Percentiles rank a stretch among this genome's conserved stretches.
Conservation (phyloP, 2,329 filamentous ascomycete genomes). For the Aschersonia sp. region DNA sequence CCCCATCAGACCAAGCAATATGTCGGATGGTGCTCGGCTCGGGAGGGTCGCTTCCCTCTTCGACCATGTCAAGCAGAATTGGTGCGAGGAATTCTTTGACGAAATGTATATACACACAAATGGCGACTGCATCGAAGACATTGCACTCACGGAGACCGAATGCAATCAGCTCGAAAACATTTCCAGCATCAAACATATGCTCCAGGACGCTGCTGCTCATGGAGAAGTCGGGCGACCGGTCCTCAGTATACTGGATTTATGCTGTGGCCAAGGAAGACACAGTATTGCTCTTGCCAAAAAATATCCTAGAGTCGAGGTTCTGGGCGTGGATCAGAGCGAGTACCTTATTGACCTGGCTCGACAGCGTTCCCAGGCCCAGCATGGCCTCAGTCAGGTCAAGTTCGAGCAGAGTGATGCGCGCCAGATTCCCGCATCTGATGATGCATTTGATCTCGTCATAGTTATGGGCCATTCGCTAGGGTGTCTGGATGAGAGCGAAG, state of each 20-base stretch:
- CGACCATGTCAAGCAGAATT: neutral
- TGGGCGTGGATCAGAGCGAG: neutral
- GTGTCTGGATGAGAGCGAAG: neutral
- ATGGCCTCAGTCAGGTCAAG: neutral
- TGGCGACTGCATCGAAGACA: neutral
- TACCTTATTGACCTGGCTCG: neutral
- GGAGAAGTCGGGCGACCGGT: neutral
- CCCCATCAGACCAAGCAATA: neutral
- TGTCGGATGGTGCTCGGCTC: neutral
- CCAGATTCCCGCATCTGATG: neutral
- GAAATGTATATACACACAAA: neutral
- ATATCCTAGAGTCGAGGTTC: neutral
- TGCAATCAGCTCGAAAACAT: neutral
- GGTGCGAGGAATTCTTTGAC: neutral
- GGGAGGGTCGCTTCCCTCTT: neutral
- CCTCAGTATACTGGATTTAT: neutral
- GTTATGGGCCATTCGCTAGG: neutral
- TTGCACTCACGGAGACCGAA: neutral
- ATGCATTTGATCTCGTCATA: neutral
- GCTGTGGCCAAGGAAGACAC: neutral
- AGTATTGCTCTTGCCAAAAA: neutral
- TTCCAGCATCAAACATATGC: neutral
- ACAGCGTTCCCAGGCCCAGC: neutral
- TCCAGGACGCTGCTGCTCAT: neutral
- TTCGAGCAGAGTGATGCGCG: neutral